phyloP scores from a whole-genome alignment of 306 rosid species.

The Trifolium dubium region DNA sequence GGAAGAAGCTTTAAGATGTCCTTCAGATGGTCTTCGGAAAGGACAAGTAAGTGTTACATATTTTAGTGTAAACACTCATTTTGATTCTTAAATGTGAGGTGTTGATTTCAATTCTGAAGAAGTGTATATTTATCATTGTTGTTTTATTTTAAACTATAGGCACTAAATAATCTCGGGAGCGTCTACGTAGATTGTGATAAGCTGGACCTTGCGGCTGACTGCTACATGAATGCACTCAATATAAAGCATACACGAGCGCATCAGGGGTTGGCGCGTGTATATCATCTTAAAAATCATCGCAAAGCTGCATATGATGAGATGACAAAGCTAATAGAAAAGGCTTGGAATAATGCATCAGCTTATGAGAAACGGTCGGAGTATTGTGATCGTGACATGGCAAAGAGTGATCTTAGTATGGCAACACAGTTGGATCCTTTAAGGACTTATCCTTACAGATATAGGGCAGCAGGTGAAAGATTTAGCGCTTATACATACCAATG shows the following conservation, averaged over 20 bases:
- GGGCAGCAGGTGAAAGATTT: constrained; percentile 93
- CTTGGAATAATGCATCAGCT: constrained; percentile 83
- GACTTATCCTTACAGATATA: constrained; percentile 92
- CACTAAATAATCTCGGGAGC: constrained; percentile 86
- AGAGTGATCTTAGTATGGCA: constrained; percentile 78
- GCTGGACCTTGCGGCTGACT: constrained; percentile 90
- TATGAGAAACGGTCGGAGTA: constrained; percentile 94
- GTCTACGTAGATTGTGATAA: constrained; percentile 84
- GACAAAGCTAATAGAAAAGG: constrained; percentile 92
- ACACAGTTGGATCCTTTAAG: constrained; percentile 83
- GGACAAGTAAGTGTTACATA: constrained; percentile 70
- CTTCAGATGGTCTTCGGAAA: constrained; percentile 94
- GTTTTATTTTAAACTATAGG: constrained; percentile 57
- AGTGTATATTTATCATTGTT: constrained; percentile 28
- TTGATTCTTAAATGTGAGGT: not conserved
- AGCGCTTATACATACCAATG: not conserved
- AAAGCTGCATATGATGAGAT: constrained; percentile 94
- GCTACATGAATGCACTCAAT: constrained; percentile 85
- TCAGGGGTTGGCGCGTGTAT: constrained; percentile 93
- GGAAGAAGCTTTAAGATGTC: constrained; percentile 91
- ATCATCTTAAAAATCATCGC: constrained; percentile 76
- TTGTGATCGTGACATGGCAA: constrained; percentile 96
- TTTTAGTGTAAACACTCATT: constrained; percentile 4
- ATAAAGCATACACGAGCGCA: constrained; percentile 94
- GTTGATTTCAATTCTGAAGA: constrained; percentile 31